Evolutionary conservation across 495 filamentous ascomycete genomes (phyloP).

Genomic region (Pseudevernia furfuracea): DNA sequence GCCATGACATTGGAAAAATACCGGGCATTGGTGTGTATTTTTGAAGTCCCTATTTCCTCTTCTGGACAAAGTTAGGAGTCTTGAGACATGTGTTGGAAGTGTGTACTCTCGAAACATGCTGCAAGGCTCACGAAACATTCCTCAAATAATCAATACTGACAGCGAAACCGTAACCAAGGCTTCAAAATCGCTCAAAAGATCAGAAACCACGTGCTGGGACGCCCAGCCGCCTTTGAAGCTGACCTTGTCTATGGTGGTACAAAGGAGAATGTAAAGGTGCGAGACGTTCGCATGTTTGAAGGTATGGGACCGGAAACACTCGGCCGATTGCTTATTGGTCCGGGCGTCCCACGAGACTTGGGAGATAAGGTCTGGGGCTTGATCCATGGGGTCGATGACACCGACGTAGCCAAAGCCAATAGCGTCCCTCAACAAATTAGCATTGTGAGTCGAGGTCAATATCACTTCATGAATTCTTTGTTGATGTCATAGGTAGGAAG

Average conservation of each 20-base stretch:
- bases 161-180: slow-evolving; percentile 27
- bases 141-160: no score
- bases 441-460: slow-evolving; percentile 40
- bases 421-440: slow-evolving; percentile 81
- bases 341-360: slow-evolving; percentile 60
- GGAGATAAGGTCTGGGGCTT: slow-evolving; percentile 65
- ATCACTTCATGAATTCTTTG: not conserved
- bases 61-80: no score
- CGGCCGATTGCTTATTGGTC: slow-evolving; percentile 57
- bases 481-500: slow-evolving; percentile 43
- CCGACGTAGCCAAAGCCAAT: slow-evolving; percentile 61
- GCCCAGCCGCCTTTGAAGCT: slow-evolving; percentile 34
- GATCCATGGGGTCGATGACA: slow-evolving; percentile 59
- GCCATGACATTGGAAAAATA: slow-evolving; percentile 68
- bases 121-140: no score
- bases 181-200: slow-evolving; percentile 67
- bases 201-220: slow-evolving; percentile 50
- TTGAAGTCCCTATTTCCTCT: no score
- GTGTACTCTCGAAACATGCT: no score
- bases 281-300: slow-evolving; percentile 53
- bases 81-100: no score
- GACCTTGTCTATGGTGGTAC: slow-evolving; percentile 39
- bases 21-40: slow-evolving; percentile 57
- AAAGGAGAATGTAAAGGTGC: slow-evolving; percentile 54
- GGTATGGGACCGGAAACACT: slow-evolving; percentile 53